phyloP scores from a whole-genome alignment of 2,329 filamentous ascomycete genomes.

The Penicillium sp. region DNA sequence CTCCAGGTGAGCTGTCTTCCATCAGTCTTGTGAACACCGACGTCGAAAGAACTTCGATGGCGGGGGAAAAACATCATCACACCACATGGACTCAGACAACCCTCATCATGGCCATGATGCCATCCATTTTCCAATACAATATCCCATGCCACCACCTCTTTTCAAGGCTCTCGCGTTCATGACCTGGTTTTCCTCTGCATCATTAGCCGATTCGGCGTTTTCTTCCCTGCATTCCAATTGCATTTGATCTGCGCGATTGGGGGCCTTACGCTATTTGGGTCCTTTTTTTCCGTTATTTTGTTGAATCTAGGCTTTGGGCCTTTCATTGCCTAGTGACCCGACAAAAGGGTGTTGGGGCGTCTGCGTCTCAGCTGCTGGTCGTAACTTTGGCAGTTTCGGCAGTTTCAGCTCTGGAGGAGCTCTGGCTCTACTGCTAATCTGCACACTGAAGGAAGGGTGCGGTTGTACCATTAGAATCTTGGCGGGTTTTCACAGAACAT shows the following conservation, averaged over 20 bases:
- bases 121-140: conserved; percentile 16
- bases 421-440: conserved; percentile 10
- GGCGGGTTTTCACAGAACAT: conserved; percentile 19
- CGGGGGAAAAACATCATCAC: conserved; percentile 9
- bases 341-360: conserved; percentile 11
- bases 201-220: conserved; percentile 27
- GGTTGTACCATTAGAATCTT: conserved; percentile 19
- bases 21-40: conserved; percentile 11
- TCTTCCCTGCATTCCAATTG: conserved; percentile 15
- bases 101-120: conserved; percentile 6
- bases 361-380: conserved; percentile 16
- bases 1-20: conserved; percentile 21
- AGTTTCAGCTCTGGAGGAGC: neutral
- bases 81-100: conserved; percentile 3
- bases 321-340: conserved; percentile 4
- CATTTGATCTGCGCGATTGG: conserved; percentile 1
- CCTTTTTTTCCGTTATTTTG: neutral
- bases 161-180: conserved; percentile 9
- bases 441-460: conserved; percentile 5
- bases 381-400: conserved; percentile 17
- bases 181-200: conserved; percentile 16
- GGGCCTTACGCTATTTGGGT: neutral
- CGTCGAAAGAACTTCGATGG: conserved; percentile 9
- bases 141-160: conserved; percentile 11
- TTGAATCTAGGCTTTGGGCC: conserved; percentile 6